Percentiles rank a stretch among this genome's conserved stretches.
Conservation (phyloP, 257 asterid genomes). For the Eucommia ulmoides region DNA sequence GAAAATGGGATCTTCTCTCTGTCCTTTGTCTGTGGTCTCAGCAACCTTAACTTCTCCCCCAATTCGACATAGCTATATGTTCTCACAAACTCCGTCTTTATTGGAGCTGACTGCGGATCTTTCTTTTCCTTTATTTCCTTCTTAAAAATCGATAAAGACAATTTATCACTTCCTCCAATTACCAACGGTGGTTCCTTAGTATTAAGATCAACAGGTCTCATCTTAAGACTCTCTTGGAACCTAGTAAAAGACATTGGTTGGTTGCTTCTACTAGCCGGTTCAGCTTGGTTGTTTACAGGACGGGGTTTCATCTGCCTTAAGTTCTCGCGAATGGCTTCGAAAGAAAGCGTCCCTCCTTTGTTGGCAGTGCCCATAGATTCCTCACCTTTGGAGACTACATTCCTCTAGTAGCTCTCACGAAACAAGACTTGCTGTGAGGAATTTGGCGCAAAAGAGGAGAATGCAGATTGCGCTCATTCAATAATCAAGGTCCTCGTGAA, state of each 20-base stretch:
- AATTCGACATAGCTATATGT: slow-evolving; percentile 19
- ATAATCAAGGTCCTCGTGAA: too few relatives aligned
- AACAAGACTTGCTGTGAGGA: slow-evolving; percentile 15
- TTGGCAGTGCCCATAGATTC: slow-evolving; percentile 1
- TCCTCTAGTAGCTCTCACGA: slow-evolving; percentile 21
- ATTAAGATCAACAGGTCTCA: slow-evolving; percentile 4
- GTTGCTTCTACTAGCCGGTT: background rate
- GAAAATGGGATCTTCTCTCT: slow-evolving; percentile 47
- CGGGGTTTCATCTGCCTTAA: slow-evolving; percentile 5
- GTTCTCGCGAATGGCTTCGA: slow-evolving; percentile 11
- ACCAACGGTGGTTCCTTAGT: slow-evolving; percentile 1
- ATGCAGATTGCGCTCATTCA: too few relatives aligned
- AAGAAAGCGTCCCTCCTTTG: background rate
- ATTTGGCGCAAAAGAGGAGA: slow-evolving; percentile 8
- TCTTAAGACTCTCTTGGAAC: slow-evolving; percentile 5
- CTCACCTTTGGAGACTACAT: slow-evolving; percentile 1
- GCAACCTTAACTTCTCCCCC: slow-evolving; percentile 42
- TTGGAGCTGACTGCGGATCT: background rate
- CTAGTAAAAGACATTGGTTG: slow-evolving; percentile 6
- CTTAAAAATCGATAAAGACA: slow-evolving; percentile 3
- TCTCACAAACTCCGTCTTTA: slow-evolving; percentile 10
- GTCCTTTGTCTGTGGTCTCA: slow-evolving; percentile 52
- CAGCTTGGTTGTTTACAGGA: background rate
- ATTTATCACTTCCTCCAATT: slow-evolving; percentile 12
- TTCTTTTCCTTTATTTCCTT: slow-evolving; percentile 5